Evolutionary conservation across 768 basidiomycete species (phyloP).

Genomic region (Lactarius sp.): DNA sequence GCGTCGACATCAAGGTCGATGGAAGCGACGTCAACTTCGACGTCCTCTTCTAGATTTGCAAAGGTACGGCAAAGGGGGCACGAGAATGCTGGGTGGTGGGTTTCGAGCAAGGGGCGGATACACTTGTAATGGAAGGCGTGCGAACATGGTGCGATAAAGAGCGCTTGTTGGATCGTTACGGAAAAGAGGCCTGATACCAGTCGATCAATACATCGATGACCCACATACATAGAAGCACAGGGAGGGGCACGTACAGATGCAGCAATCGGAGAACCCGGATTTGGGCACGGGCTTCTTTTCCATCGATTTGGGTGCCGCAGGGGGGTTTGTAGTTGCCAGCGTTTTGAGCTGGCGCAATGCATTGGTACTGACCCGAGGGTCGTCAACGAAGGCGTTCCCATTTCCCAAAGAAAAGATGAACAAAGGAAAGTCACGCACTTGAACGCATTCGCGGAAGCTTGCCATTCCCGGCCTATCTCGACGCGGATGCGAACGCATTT

Average conservation of each 20-base stretch:
- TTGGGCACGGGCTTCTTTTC: slow-evolving; percentile 31
- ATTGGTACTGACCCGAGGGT: slow-evolving; percentile 45
- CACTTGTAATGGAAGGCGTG: slow-evolving; percentile 98
- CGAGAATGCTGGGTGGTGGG: slow-evolving; percentile 90
- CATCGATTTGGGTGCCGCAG: slow-evolving; percentile 23
- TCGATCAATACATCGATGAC: not conserved
- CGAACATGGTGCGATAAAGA: slow-evolving; percentile 97
- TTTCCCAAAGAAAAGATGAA: slow-evolving; percentile 16
- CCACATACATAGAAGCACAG: slow-evolving; percentile 9
- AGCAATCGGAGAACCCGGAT: slow-evolving; percentile 71
- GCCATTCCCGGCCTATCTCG: slow-evolving; percentile 90
- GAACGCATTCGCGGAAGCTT: slow-evolving; percentile 84
- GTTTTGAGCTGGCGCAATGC: slow-evolving; percentile 79
- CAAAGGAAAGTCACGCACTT: slow-evolving; percentile 47
- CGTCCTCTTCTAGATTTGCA: slow-evolving; percentile 93
- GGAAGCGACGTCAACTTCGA: slow-evolving; percentile 54
- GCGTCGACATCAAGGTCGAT: slow-evolving; percentile 9
- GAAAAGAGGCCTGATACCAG: slow-evolving; percentile 56
- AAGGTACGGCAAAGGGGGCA: slow-evolving; percentile 95
- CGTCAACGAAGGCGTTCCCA: not conserved
- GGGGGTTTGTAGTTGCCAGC: slow-evolving; percentile 42
- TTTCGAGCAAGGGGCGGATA: slow-evolving; percentile 82
- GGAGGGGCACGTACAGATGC: slow-evolving; percentile 66
- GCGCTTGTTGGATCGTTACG: slow-evolving; percentile 89
- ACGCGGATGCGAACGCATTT: slow-evolving; percentile 95